phyloP scores from a whole-genome alignment of 768 basidiomycete species.

The Rhodocollybia butyracea region DNA sequence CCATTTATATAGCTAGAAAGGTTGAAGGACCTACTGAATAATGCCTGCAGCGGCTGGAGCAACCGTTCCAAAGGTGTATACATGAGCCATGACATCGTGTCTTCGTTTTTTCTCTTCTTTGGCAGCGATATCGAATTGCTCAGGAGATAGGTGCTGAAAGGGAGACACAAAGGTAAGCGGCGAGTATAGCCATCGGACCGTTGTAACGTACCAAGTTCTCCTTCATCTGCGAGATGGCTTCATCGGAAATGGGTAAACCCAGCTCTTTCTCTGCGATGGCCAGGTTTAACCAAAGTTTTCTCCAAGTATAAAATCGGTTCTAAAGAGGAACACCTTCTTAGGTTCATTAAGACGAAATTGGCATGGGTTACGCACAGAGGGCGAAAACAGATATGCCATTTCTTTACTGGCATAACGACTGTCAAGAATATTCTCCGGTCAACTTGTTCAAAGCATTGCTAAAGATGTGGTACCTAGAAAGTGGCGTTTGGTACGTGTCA shows the following conservation, averaged over 20 bases:
- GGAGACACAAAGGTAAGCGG: no score
- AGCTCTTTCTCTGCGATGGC: constrained; percentile 96
- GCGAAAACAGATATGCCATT: constrained; percentile 97
- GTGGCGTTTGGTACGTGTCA: constrained; percentile 77
- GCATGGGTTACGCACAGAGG: constrained; percentile 61
- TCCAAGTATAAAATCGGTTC: constrained; percentile 96
- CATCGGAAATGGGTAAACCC: constrained; percentile 83
- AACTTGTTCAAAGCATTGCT: neutral
- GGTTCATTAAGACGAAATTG: no score
- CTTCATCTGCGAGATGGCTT: constrained; percentile 93
- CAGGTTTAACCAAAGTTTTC: constrained; percentile 92
- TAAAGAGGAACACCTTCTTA: no score
- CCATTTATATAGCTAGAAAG: neutral
- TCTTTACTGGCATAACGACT: constrained; percentile 99
- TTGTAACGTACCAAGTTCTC: constrained; percentile 69
- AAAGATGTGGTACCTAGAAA: constrained; percentile 62
- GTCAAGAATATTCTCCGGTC: constrained; percentile 1
- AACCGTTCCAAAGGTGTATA: constrained; percentile 92
- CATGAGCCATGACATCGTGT: constrained; percentile 99
- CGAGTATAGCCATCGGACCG: neutral
- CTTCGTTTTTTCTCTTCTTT: constrained; percentile 95
- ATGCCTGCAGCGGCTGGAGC: constrained; percentile 95
- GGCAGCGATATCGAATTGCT: constrained; percentile 90
- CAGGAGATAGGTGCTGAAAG: constrained; percentile 70
- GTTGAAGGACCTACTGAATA: constrained; percentile 68